Percentiles rank a stretch among this genome's conserved stretches.
Evolutionary conservation across 2,329 filamentous ascomycete genomes (phyloP).

Genomic region (Xylaria sp.): DNA sequence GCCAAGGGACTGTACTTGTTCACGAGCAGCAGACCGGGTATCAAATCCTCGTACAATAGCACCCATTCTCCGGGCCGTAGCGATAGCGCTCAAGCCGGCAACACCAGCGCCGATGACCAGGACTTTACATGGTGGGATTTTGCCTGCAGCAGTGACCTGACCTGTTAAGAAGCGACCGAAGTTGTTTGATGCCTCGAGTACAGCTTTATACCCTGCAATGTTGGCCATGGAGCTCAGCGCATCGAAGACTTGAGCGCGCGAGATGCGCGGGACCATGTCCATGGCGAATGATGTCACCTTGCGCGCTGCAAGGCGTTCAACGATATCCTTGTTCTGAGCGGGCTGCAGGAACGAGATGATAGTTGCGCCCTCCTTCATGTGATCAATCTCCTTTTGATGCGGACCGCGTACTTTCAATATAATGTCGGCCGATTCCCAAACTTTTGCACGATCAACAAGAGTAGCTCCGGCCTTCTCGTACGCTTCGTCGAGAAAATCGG

Average conservation of each 20-base stretch:
- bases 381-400: constrained; percentile 61
- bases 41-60: constrained; percentile 89
- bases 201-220: constrained; percentile 88
- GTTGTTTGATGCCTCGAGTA: constrained; percentile 81
- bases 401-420: constrained; percentile 80
- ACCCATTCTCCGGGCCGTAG: constrained; percentile 76
- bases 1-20: constrained; percentile 85
- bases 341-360: constrained; percentile 82
- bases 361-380: constrained; percentile 63
- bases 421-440: constrained; percentile 73
- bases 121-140: constrained; percentile 87
- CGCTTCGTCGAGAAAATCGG: constrained; percentile 71
- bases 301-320: constrained; percentile 64
- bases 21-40: constrained; percentile 78
- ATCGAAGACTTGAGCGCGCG: constrained; percentile 81
- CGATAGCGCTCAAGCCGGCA: constrained; percentile 82
- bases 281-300: constrained; percentile 79
- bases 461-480: constrained; percentile 76
- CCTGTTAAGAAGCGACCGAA: constrained; percentile 86
- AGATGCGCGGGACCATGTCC: constrained; percentile 89
- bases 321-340: constrained; percentile 68
- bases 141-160: constrained; percentile 82
- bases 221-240: constrained; percentile 91
- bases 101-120: constrained; percentile 87
- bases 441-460: constrained; percentile 60